Conservation (phyloP, 805 yeast species). For the Vanderwaltozyma polyspora region DNA sequence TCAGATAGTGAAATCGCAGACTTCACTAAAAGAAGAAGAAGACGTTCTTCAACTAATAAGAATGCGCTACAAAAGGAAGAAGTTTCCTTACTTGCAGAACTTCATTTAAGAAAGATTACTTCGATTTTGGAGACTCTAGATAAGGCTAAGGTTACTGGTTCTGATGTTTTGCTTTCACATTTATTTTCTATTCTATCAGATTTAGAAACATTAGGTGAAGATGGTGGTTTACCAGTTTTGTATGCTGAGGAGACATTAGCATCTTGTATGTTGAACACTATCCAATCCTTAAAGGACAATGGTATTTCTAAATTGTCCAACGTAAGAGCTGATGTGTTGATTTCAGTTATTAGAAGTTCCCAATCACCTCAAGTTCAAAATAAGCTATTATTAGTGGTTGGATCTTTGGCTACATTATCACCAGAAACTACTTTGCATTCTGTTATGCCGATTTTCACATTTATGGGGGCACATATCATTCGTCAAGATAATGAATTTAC, state of each 20-base stretch:
- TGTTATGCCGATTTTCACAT: slow-evolving; percentile 98
- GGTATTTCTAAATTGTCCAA: slow-evolving; percentile 45
- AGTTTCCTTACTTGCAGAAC: slow-evolving; percentile 62
- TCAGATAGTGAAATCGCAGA: slow-evolving; percentile 29
- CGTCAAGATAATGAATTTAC: slow-evolving; percentile 96
- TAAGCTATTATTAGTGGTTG: slow-evolving; percentile 68
- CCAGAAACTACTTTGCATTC: slow-evolving; percentile 90
- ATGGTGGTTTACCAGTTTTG: slow-evolving; percentile 81
- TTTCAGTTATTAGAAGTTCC: slow-evolving; percentile 80
- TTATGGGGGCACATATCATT: slow-evolving; percentile 96
- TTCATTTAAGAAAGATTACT: slow-evolving; percentile 68
- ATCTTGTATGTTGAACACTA: slow-evolving; percentile 65
- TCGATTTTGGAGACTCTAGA: slow-evolving; percentile 72
- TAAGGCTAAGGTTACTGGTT: slow-evolving; percentile 23
- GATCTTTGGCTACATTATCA: slow-evolving; percentile 76
- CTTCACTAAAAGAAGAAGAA: slow-evolving; percentile 62
- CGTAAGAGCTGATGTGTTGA: slow-evolving; percentile 81
- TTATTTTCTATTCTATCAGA: slow-evolving; percentile 58
- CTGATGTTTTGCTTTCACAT: slow-evolving; percentile 38
- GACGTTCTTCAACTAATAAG: slow-evolving; percentile 68
- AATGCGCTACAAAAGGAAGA: slow-evolving; percentile 62
- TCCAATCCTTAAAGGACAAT: slow-evolving; percentile 40
- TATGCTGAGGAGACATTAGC: slow-evolving; percentile 89
- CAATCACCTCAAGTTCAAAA: slow-evolving; percentile 93
- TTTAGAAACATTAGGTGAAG: slow-evolving; percentile 75